phyloP scores from a whole-genome alignment of 257 asterid species.

The Fraxinus quadrangulata region DNA sequence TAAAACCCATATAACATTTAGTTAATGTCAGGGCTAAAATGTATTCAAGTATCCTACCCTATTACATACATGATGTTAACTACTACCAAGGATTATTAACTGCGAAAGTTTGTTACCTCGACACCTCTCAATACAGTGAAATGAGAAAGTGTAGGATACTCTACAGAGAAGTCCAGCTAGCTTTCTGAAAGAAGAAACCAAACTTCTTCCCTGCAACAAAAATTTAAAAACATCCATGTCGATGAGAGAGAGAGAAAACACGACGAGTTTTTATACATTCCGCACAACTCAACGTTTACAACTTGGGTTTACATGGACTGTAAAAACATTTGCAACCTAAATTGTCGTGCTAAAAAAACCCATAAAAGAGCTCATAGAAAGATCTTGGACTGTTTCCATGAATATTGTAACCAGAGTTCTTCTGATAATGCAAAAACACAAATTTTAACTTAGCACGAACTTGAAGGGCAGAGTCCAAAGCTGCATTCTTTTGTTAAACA shows the following conservation, averaged over 20 bases:
- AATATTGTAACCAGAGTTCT: background rate
- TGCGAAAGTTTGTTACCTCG: background rate
- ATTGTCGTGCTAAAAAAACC: background rate
- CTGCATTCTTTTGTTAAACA: no score
- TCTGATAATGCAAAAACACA: background rate
- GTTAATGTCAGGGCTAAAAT: background rate
- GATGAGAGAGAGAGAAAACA: background rate
- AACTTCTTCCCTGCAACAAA: constrained; percentile 23
- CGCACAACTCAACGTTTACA: background rate
- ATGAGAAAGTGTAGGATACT: constrained; percentile 5
- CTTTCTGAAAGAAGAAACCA: constrained; percentile 7
- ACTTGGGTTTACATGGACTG: no score
- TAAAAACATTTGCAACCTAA: no score
- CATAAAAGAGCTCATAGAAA: background rate
- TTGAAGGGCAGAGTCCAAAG: background rate
- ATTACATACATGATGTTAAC: constrained; percentile 1
- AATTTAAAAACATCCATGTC: background rate
- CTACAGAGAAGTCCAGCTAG: constrained; percentile 9
- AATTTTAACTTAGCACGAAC: background rate
- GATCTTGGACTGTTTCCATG: background rate
- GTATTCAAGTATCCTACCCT: background rate
- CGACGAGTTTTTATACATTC: background rate
- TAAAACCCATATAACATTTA: no score
- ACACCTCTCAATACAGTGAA: background rate
- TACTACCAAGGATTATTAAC: background rate